Percentiles rank a stretch among this genome's conserved stretches.
phyloP scores from a whole-genome alignment of 352 stramenopile species.

The Pythium apleroticum region DNA sequence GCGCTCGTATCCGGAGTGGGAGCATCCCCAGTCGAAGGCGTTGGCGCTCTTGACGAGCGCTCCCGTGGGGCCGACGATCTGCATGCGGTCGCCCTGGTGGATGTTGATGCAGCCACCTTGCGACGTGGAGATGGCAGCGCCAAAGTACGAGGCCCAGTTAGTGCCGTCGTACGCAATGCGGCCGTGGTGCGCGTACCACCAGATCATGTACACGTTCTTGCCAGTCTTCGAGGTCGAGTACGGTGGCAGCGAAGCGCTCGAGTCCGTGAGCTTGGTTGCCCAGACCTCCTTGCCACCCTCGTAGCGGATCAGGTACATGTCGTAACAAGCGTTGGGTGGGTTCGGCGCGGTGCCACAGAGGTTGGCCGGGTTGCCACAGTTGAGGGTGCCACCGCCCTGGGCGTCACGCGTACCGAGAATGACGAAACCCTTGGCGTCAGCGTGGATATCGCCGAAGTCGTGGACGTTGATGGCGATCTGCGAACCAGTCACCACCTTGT shows the following conservation, averaged over 20 bases:
- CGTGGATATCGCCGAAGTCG: constrained; percentile 60
- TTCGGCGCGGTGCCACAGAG: constrained; percentile 42
- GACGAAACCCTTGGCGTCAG: constrained; percentile 55
- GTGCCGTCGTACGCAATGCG: constrained; percentile 55
- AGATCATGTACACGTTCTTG: constrained; percentile 62
- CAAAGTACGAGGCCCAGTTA: constrained; percentile 69
- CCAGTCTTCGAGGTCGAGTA: constrained; percentile 51
- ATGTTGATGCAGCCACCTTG: constrained; percentile 66
- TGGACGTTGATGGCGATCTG: constrained; percentile 38
- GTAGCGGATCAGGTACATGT: constrained; percentile 63
- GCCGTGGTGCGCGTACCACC: constrained; percentile 68
- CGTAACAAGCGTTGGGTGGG: constrained; percentile 46
- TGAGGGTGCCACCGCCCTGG: constrained; percentile 51
- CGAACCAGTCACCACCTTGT: constrained; percentile 42
- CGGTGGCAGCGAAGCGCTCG: constrained; percentile 45
- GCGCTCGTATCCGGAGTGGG: constrained; percentile 61
- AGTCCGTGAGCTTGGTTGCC: constrained; percentile 58
- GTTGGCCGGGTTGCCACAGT: constrained; percentile 59
- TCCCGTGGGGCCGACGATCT: constrained; percentile 48
- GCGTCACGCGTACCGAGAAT: constrained; percentile 49
- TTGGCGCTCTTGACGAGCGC: constrained; percentile 38
- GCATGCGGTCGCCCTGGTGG: constrained; percentile 68
- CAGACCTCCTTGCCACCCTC: constrained; percentile 49
- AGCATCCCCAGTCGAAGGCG: constrained; percentile 62
- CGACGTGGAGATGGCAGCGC: constrained; percentile 51